Evolutionary conservation across 2,329 filamentous ascomycete genomes (phyloP).

Genomic region (Basipetospora sp.): DNA sequence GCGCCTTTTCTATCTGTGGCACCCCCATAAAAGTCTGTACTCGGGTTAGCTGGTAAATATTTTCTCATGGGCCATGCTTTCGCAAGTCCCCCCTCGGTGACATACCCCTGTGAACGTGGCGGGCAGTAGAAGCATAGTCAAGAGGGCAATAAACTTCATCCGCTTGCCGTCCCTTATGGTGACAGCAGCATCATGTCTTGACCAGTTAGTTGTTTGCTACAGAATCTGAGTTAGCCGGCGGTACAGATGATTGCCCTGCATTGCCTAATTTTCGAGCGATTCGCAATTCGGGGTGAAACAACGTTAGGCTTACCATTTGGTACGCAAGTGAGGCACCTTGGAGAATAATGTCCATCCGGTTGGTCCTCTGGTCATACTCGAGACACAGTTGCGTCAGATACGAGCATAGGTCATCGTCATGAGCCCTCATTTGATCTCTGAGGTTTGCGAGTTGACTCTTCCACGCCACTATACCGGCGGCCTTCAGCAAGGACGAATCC

Average conservation of each 20-base stretch:
- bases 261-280: too few relatives aligned
- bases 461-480: not conserved
- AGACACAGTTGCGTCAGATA: not conserved
- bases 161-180: not conserved
- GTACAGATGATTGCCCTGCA: too few relatives aligned
- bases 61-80: too few relatives aligned
- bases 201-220: not conserved
- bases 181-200: not conserved
- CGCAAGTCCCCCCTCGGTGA: not conserved
- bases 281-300: too few relatives aligned
- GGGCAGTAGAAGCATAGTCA: not conserved
- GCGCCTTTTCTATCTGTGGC: not conserved
- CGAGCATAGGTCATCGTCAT: not conserved
- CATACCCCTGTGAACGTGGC: constrained; percentile 1
- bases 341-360: not conserved
- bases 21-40: not conserved
- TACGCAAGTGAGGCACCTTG: not conserved
- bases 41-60: too few relatives aligned
- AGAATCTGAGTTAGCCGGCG: not conserved
- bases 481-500: not conserved
- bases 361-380: not conserved
- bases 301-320: not conserved
- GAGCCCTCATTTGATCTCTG: not conserved
- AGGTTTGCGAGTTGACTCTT: not conserved
- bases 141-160: constrained; percentile 5